Evolutionary conservation across 495 filamentous ascomycete genomes (phyloP), one percentile per base, ranked within the genome.

Genomic region (Bathelium albidoporum): DNA sequence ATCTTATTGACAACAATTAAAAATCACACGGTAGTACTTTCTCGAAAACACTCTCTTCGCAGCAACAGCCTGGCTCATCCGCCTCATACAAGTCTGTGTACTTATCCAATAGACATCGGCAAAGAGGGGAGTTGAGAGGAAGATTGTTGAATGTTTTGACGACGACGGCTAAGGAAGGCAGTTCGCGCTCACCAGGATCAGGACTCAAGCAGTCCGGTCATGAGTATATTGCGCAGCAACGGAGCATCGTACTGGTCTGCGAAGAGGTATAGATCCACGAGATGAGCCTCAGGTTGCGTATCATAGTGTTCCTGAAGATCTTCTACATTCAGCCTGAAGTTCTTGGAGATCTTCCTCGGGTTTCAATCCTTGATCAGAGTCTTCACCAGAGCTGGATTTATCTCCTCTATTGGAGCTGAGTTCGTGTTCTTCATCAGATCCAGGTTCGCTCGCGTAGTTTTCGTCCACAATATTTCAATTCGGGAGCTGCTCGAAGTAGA

Each of bases 231-330:
- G 3, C 66, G 62, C 1, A 68, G 62, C 14, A 43, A 45, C 2
- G 66, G 66, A 59, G 64, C 64, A 16, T 68, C 66, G 49, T 68
- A 68, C 18, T 60, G 58, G 31, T 68, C 44, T 28, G 62, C 66
- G 59, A 68, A 68, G 45, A 68, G 29, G 53, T 68, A 68, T 20
- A 49, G 3, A 20, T 49, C n/a, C 7, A 20, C 44, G 22, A 49
- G 44, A 10, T 49, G 11, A n/a, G 44, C 44, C n/a, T 20, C 44
- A 20, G 18, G 44, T n/a, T 49, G 44, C 7, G n/a, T 20, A n/a
- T n/a, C 3, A n/a, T 11, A 49, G 18, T 10, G 22, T 3, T 10
- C 44, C 3, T 49, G 11, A n/a, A 49, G 3, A 20, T 49, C n/a
- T 49, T 49, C 7, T 10, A 20, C 11, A 49, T 10, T 10, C 7